These are phyloP conservation scores for Aspergillus awamori DNA, from an alignment of 2,329 filamentous ascomycete genomes.

Conservation along the genomic window DNA sequence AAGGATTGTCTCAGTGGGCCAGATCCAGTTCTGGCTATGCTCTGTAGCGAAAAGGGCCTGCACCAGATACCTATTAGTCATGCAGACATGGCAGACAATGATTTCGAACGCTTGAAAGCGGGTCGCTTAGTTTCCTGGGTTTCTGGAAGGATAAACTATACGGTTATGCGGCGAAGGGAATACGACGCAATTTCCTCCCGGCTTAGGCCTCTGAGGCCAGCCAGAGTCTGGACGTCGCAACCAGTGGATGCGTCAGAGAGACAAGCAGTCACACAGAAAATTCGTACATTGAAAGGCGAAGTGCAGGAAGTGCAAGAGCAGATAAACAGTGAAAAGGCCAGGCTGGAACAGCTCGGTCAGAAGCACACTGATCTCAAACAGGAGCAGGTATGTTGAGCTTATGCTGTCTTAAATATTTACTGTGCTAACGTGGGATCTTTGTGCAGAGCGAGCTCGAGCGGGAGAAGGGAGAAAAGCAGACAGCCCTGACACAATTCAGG, in stretches of 20 bases:
- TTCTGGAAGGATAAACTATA: conserved; percentile 66
- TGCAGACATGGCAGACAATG: conserved; percentile 64
- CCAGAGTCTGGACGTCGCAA: conserved; percentile 74
- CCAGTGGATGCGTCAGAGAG: conserved; percentile 67
- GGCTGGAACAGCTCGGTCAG: conserved; percentile 26
- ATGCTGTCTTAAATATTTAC: not conserved
- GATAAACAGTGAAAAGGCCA: conserved; percentile 33
- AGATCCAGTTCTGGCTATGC: conserved; percentile 79
- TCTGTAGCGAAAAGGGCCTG: conserved; percentile 73
- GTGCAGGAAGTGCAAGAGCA: conserved; percentile 38
- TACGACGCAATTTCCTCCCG: conserved; percentile 77
- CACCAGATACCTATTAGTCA: conserved; percentile 69
- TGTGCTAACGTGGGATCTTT: not conserved
- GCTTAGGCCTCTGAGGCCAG: conserved; percentile 62
- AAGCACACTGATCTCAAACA: conserved; percentile 31
- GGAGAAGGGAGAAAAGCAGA: conserved; percentile 71
- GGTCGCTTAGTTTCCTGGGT: conserved; percentile 69
- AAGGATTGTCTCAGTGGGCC: conserved; percentile 80
- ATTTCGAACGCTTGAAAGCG: conserved; percentile 67
- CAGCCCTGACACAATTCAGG: conserved; percentile 64
- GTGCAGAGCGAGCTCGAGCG: conserved; percentile 40
- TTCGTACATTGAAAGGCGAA: conserved; percentile 47
- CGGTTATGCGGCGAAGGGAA: conserved; percentile 71
- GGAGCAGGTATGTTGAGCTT: conserved; percentile 46
- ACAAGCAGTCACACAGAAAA: conserved; percentile 59